Evolutionary conservation across 2,329 filamentous ascomycete species (phyloP).

Genomic region (Alternaria panax): DNA sequence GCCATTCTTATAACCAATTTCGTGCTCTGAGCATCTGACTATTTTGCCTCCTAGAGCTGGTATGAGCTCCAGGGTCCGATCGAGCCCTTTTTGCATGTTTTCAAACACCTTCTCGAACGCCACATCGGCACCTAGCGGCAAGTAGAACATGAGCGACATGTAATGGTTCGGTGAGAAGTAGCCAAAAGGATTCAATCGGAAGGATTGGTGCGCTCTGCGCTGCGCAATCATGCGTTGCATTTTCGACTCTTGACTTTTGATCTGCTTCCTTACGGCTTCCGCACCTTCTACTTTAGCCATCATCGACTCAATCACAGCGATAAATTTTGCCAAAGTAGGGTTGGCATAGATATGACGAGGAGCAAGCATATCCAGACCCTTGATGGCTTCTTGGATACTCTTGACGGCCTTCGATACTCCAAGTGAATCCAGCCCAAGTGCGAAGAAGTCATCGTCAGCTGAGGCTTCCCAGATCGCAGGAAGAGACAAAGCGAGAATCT

Average conservation of each 20-base stretch:
- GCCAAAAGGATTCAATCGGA: slow-evolving; percentile 45
- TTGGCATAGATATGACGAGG: slow-evolving; percentile 50
- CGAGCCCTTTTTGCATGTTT: slow-evolving; percentile 46
- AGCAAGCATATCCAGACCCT: slow-evolving; percentile 40
- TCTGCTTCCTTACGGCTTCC: neutral
- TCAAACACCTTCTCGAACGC: slow-evolving; percentile 41
- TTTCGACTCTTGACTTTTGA: neutral
- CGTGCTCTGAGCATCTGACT: slow-evolving; percentile 38
- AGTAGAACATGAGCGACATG: slow-evolving; percentile 47
- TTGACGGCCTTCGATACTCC: slow-evolving; percentile 40
- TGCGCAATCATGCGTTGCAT: slow-evolving; percentile 18
- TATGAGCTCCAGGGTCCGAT: slow-evolving; percentile 47
- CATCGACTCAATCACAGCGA: slow-evolving; percentile 22
- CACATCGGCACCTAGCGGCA: slow-evolving; percentile 39
- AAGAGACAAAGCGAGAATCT: slow-evolving; percentile 16
- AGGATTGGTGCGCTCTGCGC: slow-evolving; percentile 36
- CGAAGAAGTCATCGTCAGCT: slow-evolving; percentile 43
- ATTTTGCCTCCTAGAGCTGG: slow-evolving; percentile 50
- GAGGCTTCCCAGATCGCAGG: slow-evolving; percentile 14
- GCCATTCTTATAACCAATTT: slow-evolving; percentile 39
- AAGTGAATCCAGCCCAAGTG: slow-evolving; percentile 45
- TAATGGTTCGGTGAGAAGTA: slow-evolving; percentile 24
- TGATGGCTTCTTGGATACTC: slow-evolving; percentile 39
- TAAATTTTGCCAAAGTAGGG: slow-evolving; percentile 32
- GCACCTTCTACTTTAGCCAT: neutral